A percentile compares a stretch with the other conserved stretches of the same genome.
These are phyloP conservation scores for Ceriops tagal DNA, from an alignment of 345 rosid genomes.

Conservation along the genomic window DNA sequence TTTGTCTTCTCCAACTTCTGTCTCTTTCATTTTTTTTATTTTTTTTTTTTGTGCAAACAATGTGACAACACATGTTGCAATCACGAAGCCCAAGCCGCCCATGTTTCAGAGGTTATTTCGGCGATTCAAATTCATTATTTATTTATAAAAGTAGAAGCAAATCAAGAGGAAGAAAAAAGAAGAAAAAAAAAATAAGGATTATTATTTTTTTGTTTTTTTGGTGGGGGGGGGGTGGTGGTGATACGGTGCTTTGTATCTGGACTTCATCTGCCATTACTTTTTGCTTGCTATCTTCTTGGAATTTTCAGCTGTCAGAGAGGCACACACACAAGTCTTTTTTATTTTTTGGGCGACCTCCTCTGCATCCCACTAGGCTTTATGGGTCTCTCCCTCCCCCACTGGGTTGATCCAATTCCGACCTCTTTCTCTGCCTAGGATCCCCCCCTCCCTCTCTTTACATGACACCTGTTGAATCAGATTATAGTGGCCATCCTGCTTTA, in stretches of 20 bases:
- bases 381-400: neutral
- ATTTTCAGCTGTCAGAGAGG: conserved; percentile 36
- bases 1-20: too few species aligned
- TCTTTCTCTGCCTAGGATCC: neutral
- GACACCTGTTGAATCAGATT: conserved; percentile 21
- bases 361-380: conserved; percentile 6
- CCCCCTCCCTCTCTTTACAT: neutral
- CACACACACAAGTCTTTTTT: conserved; percentile 22
- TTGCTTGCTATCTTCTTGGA: conserved; percentile 3
- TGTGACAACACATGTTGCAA: too few species aligned
- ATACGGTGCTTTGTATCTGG: conserved; percentile 44
- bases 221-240: too few species aligned
- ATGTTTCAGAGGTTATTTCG: too few species aligned
- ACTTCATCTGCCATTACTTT: conserved; percentile 15
- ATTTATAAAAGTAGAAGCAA: too few species aligned
- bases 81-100: too few species aligned
- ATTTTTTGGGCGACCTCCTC: neutral
- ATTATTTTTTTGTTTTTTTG: too few species aligned
- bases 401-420: conserved; percentile 13
- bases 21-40: too few species aligned
- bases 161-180: too few species aligned
- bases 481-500: neutral
- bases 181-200: too few species aligned
- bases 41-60: too few species aligned
- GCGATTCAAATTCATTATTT: too few species aligned